A percentile compares a stretch with the other conserved stretches of the same genome.
These are phyloP conservation scores for Aspergillus arachidicola DNA, from an alignment of 2,329 filamentous ascomycete genomes.

Conservation along the genomic window DNA sequence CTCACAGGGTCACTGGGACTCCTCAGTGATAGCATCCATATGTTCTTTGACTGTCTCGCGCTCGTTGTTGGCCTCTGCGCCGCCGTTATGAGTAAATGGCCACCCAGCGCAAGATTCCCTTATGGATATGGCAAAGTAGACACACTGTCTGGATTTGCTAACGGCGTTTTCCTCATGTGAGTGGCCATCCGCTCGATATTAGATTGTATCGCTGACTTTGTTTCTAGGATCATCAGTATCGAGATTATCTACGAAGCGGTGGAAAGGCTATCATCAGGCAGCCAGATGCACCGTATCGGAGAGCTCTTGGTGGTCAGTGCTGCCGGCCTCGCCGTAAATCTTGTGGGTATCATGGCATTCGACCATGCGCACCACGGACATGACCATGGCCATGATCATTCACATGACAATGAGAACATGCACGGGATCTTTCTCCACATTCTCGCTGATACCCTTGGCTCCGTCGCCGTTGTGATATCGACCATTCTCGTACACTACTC, in stretches of 20 bases:
- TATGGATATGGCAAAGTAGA: slow-evolving; percentile 98
- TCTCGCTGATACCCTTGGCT: slow-evolving; percentile 90
- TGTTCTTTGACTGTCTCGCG: slow-evolving; percentile 98
- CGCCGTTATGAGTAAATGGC: slow-evolving; percentile 95
- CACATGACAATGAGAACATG: slow-evolving; percentile 94
- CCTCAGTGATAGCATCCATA: slow-evolving; percentile 97
- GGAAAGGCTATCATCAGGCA: slow-evolving; percentile 81
- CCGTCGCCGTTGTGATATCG: slow-evolving; percentile 89
- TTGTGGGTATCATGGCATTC: slow-evolving; percentile 88
- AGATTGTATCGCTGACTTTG: slow-evolving; percentile 16
- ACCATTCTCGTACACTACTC: slow-evolving; percentile 84
- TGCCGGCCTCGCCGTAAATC: slow-evolving; percentile 83
- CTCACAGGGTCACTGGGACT: slow-evolving; percentile 89
- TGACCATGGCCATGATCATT: slow-evolving; percentile 49
- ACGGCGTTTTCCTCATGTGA: slow-evolving; percentile 90
- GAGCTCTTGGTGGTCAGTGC: slow-evolving; percentile 89
- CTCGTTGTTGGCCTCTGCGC: slow-evolving; percentile 87
- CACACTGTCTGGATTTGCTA: slow-evolving; percentile 92
- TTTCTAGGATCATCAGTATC: slow-evolving; percentile 78
- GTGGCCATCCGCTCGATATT: slow-evolving; percentile 27
- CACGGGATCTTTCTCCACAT: slow-evolving; percentile 96
- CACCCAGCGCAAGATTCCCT: slow-evolving; percentile 82
- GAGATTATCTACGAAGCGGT: slow-evolving; percentile 96
- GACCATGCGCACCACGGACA: slow-evolving; percentile 62
- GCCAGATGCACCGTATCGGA: slow-evolving; percentile 77